Evolutionary conservation across 768 basidiomycete genomes (phyloP).

Genomic region (Tylopilus felleus): DNA sequence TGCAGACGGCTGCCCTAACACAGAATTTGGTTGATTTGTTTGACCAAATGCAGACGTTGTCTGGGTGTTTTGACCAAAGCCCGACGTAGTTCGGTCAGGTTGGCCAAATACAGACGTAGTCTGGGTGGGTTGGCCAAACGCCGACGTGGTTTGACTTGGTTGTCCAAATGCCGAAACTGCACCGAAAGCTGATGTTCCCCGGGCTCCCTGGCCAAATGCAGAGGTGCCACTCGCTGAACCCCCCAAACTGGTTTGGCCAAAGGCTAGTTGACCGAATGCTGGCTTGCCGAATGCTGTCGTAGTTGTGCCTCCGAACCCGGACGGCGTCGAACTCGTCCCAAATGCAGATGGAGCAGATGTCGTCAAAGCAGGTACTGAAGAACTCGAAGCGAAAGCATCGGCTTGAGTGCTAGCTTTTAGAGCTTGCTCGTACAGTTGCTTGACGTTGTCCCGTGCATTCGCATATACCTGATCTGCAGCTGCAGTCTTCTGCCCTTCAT

Average conservation of each 20-base stretch:
- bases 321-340: constrained; percentile 28
- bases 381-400: constrained; percentile 4
- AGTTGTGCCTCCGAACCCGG: constrained; percentile 33
- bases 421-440: constrained; percentile 53
- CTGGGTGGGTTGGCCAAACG: constrained; percentile 35
- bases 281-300: constrained; percentile 23
- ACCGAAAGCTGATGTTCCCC: constrained; percentile 35
- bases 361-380: constrained; percentile 20
- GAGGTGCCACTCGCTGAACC: constrained; percentile 9
- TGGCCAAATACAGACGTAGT: constrained; percentile 31
- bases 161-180: constrained; percentile 39
- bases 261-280: constrained; percentile 38
- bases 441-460: constrained; percentile 49
- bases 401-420: constrained; percentile 37
- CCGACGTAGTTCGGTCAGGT: constrained; percentile 33
- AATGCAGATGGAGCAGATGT: constrained; percentile 38
- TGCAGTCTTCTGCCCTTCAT: constrained; percentile 54
- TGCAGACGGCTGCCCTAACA: constrained; percentile 38
- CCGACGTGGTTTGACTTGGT: constrained; percentile 32
- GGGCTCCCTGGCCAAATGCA: constrained; percentile 28
- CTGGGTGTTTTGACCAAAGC: constrained; percentile 35
- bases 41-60: constrained; percentile 23
- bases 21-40: constrained; percentile 25
- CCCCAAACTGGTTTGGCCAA: constrained; percentile 37
- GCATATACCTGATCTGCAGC: constrained; percentile 48